These are phyloP conservation scores for Hondaea fermentalgiana DNA, from an alignment of 108 stramenopile species.

Conservation along the genomic window DNA sequence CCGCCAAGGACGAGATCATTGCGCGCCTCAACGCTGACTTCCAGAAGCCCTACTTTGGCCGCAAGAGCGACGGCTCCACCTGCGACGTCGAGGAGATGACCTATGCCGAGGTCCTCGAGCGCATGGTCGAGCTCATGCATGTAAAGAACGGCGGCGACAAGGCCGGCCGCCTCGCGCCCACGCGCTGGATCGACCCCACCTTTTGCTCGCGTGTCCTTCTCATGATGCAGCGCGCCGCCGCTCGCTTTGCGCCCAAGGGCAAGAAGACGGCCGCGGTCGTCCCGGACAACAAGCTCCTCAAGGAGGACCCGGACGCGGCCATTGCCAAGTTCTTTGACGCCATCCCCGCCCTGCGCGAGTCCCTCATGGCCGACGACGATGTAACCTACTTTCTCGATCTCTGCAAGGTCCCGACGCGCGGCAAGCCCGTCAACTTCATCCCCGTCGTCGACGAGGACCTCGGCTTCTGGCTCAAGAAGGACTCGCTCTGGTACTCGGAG, in stretches of 20 bases:
- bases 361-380: conserved; percentile 18
- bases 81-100: conserved; percentile 28
- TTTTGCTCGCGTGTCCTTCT: background rate
- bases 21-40: conserved; percentile 16
- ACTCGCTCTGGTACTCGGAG: conserved; percentile 24
- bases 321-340: background rate
- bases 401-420: background rate
- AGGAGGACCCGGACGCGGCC: background rate
- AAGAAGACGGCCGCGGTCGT: background rate
- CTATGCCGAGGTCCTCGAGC: conserved; percentile 12
- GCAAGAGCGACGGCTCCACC: background rate
- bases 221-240: background rate
- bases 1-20: conserved; percentile 23
- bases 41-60: conserved; percentile 26
- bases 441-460: conserved; percentile 21
- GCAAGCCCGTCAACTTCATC: conserved; percentile 26
- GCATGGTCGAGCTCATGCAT: conserved; percentile 2
- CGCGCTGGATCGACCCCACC: conserved; percentile 19
- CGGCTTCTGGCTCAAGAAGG: conserved; percentile 26
- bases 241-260: background rate
- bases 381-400: background rate
- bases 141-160: background rate
- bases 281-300: background rate
- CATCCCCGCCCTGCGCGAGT: background rate
- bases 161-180: background rate